Evolutionary conservation across 176 grass and related monocot species (phyloP).

Genomic region (Olyra latifolia): DNA sequence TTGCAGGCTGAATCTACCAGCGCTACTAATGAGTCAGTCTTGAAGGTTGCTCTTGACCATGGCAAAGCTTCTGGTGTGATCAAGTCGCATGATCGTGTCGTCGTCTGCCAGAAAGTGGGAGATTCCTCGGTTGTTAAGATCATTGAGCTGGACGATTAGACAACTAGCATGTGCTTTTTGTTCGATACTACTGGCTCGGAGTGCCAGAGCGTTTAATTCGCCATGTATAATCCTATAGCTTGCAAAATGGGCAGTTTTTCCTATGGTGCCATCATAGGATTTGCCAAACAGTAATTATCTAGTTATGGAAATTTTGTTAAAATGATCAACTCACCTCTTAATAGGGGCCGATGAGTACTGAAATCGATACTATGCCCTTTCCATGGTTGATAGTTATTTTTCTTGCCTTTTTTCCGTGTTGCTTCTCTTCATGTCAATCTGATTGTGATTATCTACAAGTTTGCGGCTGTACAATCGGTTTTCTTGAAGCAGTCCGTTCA

Average conservation of each 20-base stretch:
- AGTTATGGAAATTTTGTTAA: background rate
- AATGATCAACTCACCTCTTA: background rate
- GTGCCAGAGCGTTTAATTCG: conserved; percentile 12
- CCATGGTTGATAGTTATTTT: background rate
- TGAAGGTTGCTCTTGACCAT: conserved; percentile 98
- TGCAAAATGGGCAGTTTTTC: conserved; percentile 32
- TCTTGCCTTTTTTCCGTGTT: background rate
- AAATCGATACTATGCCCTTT: background rate
- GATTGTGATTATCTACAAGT: background rate
- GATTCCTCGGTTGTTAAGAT: conserved; percentile 98
- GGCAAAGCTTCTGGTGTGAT: conserved; percentile 87
- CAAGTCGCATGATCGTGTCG: conserved; percentile 92
- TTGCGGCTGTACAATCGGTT: background rate
- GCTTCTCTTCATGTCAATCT: background rate
- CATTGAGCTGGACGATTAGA: conserved; percentile 90
- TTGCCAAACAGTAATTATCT: background rate
- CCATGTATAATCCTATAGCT: conserved; percentile 36
- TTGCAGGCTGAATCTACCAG: conserved; percentile 81
- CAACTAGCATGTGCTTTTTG: conserved; percentile 2
- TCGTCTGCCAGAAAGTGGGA: conserved; percentile 94
- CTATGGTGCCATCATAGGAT: conserved; percentile 26
- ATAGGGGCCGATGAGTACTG: conserved; percentile 29
- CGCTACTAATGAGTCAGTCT: conserved; percentile 82
- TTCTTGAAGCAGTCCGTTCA: background rate
- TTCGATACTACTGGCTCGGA: conserved; percentile 8